Evolutionary conservation across 495 filamentous ascomycete genomes (phyloP).

Genomic region (Melanomma pulvis-pyrius): DNA sequence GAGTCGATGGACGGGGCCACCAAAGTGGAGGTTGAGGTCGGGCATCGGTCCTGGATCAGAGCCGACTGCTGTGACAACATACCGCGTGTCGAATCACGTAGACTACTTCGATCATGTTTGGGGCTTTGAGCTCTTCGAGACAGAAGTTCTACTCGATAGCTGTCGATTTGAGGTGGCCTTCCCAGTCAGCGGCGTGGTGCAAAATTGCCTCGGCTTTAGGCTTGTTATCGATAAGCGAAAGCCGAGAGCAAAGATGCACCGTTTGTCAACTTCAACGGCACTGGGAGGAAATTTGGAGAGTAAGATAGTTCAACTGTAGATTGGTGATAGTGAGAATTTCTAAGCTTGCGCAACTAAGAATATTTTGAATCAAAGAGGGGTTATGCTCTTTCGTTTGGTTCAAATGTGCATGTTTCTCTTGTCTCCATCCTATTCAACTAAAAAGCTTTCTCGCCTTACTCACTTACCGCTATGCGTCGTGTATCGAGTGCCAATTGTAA

Average conservation of each 20-base stretch:
- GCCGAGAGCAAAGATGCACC: not conserved
- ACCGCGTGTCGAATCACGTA: constrained; percentile 32
- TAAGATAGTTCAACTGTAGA: too few species aligned
- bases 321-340: not conserved
- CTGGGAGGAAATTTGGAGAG: not conserved
- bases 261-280: not conserved
- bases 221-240: constrained; percentile 7
- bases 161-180: too few species aligned
- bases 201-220: constrained; percentile 10
- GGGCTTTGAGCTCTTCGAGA: not conserved
- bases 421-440: too few species aligned
- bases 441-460: too few species aligned
- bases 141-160: not conserved
- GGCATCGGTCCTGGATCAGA: too few species aligned
- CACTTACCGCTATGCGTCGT: too few species aligned
- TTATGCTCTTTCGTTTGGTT: too few species aligned
- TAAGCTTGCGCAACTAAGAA: not conserved
- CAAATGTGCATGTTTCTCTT: too few species aligned
- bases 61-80: constrained; percentile 14
- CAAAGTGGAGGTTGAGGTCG: not conserved
- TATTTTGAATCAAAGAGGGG: not conserved
- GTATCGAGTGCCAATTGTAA: too few species aligned
- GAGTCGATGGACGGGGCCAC: not conserved
- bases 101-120: constrained; percentile 26
- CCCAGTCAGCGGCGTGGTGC: too few species aligned